Evolutionary conservation across 148 eudicot genomes (phyloP).

Genomic region (Vaccinium darrowii): DNA sequence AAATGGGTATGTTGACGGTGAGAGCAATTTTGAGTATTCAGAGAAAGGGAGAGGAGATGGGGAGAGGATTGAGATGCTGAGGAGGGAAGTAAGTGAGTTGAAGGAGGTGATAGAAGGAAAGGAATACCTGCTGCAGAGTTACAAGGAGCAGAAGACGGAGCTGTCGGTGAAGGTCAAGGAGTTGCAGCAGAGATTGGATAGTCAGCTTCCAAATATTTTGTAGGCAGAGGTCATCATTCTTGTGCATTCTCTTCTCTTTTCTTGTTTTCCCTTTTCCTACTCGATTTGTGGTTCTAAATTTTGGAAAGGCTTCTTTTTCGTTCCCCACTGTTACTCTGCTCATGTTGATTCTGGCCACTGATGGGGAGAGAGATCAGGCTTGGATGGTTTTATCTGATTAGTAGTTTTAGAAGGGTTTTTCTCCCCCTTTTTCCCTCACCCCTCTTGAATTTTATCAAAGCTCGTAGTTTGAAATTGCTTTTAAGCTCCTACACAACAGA

Average conservation of each 20-base stretch:
- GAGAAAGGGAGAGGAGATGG: conserved; percentile 52
- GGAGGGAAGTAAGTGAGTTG: conserved; percentile 70
- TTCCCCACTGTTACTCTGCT: neutral
- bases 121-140: conserved; percentile 69
- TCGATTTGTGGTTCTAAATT: conserved; percentile 14
- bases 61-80: conserved; percentile 71
- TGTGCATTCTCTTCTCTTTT: conserved; percentile 19
- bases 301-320: conserved; percentile 8
- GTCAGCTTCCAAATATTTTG: conserved; percentile 83
- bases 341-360: neutral
- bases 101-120: conserved; percentile 85
- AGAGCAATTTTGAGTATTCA: conserved; percentile 33
- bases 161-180: conserved; percentile 79
- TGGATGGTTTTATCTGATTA: neutral
- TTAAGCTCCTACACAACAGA: neutral
- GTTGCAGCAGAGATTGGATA: conserved; percentile 83
- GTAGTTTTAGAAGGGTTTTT: neutral
- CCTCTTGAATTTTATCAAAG: neutral
- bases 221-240: conserved; percentile 29
- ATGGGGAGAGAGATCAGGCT: neutral
- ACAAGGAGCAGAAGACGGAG: conserved; percentile 86
- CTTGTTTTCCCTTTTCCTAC: neutral
- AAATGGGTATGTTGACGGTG: conserved; percentile 52
- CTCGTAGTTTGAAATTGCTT: neutral
- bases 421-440: neutral